Conservation (phyloP, 805 yeast genomes). For the Teunomyces tritomae region DNA sequence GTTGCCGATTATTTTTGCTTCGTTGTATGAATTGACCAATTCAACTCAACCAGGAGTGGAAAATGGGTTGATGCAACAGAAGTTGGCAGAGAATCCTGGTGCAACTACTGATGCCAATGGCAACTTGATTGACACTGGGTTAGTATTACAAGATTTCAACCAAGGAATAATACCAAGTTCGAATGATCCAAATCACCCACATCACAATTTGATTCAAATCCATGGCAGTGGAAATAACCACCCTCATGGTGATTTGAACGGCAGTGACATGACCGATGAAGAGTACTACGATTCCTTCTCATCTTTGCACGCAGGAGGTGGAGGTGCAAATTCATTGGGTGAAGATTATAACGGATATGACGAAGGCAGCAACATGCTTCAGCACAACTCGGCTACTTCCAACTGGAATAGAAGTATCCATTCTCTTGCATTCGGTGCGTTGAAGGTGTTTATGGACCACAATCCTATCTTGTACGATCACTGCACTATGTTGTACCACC, state of each 20-base stretch:
- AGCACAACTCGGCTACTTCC: conserved; percentile 46
- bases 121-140: conserved; percentile 37
- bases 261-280: conserved; percentile 41
- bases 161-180: conserved; percentile 22
- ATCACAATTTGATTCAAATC: conserved; percentile 20
- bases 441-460: conserved; percentile 88
- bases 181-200: conserved; percentile 24
- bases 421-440: conserved; percentile 83
- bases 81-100: conserved; percentile 35
- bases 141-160: conserved; percentile 27
- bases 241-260: conserved; percentile 14
- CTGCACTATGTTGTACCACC: conserved; percentile 84
- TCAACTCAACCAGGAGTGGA: conserved; percentile 44
- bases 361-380: conserved; percentile 30
- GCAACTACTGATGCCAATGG: conserved; percentile 43
- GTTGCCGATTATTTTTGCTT: conserved; percentile 85
- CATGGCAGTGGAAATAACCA: conserved; percentile 15
- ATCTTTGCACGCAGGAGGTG: conserved; percentile 26
- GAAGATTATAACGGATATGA: conserved; percentile 34
- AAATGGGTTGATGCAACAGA: conserved; percentile 40
- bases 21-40: conserved; percentile 79
- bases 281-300: conserved; percentile 43
- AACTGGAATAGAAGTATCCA: conserved; percentile 96
- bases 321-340: conserved; percentile 12
- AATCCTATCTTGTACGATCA: conserved; percentile 89